Evolutionary conservation across 305 asterid genomes (phyloP), one percentile per base, ranked within the genome.

Genomic region (Euphrasia arctica): DNA sequence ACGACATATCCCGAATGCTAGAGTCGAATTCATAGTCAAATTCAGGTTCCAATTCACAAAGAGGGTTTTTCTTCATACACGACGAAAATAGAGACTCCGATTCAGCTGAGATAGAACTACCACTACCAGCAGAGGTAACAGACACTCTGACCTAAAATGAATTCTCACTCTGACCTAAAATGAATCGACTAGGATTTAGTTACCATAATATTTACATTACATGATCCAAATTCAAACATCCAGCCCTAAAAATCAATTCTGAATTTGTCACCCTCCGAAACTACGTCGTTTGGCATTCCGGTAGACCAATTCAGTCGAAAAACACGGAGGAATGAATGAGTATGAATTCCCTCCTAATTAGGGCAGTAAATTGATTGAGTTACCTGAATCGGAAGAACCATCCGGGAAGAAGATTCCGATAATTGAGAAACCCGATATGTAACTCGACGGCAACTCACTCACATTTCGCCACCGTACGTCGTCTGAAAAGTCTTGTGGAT

Each of bases 21-120:
- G 90, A 81, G 75, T 76, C 74, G 31, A 75, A 78, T 50, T 36
- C 64, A 63, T 57, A 70, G 60, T 74, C 84, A 64, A 18, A 18
- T 62, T 77, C 39, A 32, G 5, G 39, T 31, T 4, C 4, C 34
- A 18, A 41, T 67, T 88, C 95, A 55, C 79, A 88, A 50, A 91
- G 90, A 43, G 95, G 96, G 75, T 91, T 91, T 62, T 73, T 82
- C 22, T 76, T 85, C 87, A 71, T 76, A 87, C 47, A 85, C 74
- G 25, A 84, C 82, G 69, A 72, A 88, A 47, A 56, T 28, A 9
- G 84, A 63, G 72, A 78, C 61, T 78, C 79, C 8, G 92, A 89
- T 82, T 84, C 89, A 69, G 88, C 79, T 39, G 91, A 81, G 70
- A 87, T 87, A 4, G 70, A 73, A 51, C 39, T 5, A 32, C 22